These are phyloP conservation scores for Candida vartiovaarae DNA, from an alignment of 805 yeast species.

Conservation along the genomic window DNA sequence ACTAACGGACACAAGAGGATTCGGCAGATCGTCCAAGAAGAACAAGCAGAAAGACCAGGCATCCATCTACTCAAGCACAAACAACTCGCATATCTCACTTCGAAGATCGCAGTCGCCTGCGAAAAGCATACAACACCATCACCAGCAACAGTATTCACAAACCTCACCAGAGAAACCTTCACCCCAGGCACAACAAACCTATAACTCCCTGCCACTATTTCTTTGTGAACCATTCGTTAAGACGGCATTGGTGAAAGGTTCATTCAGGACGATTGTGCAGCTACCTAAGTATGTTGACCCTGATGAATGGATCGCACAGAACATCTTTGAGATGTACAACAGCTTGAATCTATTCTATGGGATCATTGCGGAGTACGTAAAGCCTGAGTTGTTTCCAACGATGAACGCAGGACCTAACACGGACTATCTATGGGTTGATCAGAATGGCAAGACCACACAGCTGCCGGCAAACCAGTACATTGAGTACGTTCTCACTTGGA, in stretches of 20 bases:
- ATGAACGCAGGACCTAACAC: slow-evolving; percentile 95
- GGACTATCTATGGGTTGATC: slow-evolving; percentile 87
- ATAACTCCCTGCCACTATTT: slow-evolving; percentile 38
- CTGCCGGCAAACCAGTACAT: slow-evolving; percentile 92
- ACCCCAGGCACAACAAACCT: too few relatives aligned
- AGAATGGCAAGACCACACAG: slow-evolving; percentile 70
- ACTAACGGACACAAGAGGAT: slow-evolving; percentile 28
- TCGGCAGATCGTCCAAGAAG: slow-evolving; percentile 50
- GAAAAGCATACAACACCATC: slow-evolving; percentile 18
- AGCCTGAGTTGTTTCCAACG: slow-evolving; percentile 82
- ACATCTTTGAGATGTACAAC: slow-evolving; percentile 81
- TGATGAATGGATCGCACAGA: slow-evolving; percentile 94
- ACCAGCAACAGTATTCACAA: slow-evolving; percentile 1
- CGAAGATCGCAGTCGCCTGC: slow-evolving; percentile 39
- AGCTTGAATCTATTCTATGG: slow-evolving; percentile 85
- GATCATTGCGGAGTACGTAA: slow-evolving; percentile 83
- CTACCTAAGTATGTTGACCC: slow-evolving; percentile 90
- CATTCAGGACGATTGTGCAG: slow-evolving; percentile 92
- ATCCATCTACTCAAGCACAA: slow-evolving; percentile 29
- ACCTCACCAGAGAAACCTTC: too few relatives aligned
- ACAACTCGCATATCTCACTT: slow-evolving; percentile 41
- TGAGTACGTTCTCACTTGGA: slow-evolving; percentile 88
- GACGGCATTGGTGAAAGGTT: slow-evolving; percentile 92
- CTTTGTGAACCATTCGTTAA: slow-evolving; percentile 89
- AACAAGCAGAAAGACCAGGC: slow-evolving; percentile 30